A percentile compares a stretch with the other conserved stretches of the same genome.
Evolutionary conservation across 352 stramenopile genomes (phyloP).

Genomic region (Pythium plurisporium): DNA sequence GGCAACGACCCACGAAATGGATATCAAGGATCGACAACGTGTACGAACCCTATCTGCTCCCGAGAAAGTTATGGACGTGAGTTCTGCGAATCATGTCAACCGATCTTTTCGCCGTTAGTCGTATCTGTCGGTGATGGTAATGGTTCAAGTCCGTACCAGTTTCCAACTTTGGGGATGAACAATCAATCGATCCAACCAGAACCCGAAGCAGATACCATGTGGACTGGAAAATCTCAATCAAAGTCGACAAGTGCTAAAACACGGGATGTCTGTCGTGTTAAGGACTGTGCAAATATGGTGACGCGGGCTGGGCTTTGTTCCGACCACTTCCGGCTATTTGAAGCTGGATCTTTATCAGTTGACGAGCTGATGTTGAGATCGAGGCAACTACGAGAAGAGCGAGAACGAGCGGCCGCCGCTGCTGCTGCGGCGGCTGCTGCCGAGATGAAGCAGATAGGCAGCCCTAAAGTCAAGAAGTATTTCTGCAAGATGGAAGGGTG

Average conservation of each 20-base stretch:
- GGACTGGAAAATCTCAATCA: slow-evolving; percentile 10
- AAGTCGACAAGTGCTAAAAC: slow-evolving; percentile 12
- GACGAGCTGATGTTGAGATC: slow-evolving; percentile 56
- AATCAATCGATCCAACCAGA: slow-evolving; percentile 18
- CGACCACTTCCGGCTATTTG: slow-evolving; percentile 43
- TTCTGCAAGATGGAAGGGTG: slow-evolving; percentile 61
- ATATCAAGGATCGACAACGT: slow-evolving; percentile 23
- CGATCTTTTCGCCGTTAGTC: slow-evolving; percentile 48
- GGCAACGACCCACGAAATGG: neutral
- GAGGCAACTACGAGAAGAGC: slow-evolving; percentile 20
- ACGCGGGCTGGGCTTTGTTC: slow-evolving; percentile 38
- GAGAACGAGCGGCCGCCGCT: slow-evolving; percentile 10
- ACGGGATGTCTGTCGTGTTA: slow-evolving; percentile 35
- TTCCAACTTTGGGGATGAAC: slow-evolving; percentile 9
- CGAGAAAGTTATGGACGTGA: slow-evolving; percentile 48
- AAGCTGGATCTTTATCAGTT: slow-evolving; percentile 48
- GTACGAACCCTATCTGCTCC: slow-evolving; percentile 55
- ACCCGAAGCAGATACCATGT: slow-evolving; percentile 23
- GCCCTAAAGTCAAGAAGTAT: slow-evolving; percentile 47
- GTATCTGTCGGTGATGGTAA: slow-evolving; percentile 34
- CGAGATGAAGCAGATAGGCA: slow-evolving; percentile 20
- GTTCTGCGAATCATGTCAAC: slow-evolving; percentile 59
- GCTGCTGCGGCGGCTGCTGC: slow-evolving; percentile 15
- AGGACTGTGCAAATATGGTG: slow-evolving; percentile 27
- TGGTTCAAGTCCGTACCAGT: slow-evolving; percentile 20